Base-by-base conservation (phyloP, 306 rosid genomes). In the Glycine tomentella region DNA sequence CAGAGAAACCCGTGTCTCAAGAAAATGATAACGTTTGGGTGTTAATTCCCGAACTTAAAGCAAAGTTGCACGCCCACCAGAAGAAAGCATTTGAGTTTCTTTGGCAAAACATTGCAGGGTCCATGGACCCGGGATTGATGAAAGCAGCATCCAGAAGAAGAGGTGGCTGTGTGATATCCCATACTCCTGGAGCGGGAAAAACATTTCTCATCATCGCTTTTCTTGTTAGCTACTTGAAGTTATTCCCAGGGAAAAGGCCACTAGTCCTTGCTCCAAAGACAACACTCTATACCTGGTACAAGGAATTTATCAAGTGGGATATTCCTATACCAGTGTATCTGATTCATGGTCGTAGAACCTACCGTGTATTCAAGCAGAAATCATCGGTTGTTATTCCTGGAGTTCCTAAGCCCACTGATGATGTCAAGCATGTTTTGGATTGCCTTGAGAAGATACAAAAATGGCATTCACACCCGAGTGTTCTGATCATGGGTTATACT, bases 121-220 rank as follows among this genome's bases (percentile, higher is more conserved):
- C 94, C 40, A 56, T 90, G 81, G 86, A 83, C 75, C 97, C 99
- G 1, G 86, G 86, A 55, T 62, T 52, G 16, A 87, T 88, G 88
- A 86, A 90, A 61, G 71, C 34, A 78, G 15, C 72, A 33, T 86
- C 94, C 62, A 87, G 81, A 88, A 88, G 76, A 75, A 84, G 51
- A 46, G 99, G 97, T 45, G 97, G 99, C 69, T 95, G 99, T 80
- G 99, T 95, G 80, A 84, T 95, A 68, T 95, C 99, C 75, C 99
- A 95, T 88, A 1, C 97, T 76, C 99, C 99, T 11, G 97, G 99
- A 58, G 97, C 99, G 3, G 99, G 99, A 61, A 95, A 95, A 84
- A 95, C 99, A n/a, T 90, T 95, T 72, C 89, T 95, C 70, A 91
- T 95, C 20, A 95, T 95, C 46, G 91, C 99, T 64, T 95, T 95